Evolutionary conservation across 257 asterid genomes (phyloP), one percentile per base, ranked within the genome.

Genomic region (Fraxinus anomala): DNA sequence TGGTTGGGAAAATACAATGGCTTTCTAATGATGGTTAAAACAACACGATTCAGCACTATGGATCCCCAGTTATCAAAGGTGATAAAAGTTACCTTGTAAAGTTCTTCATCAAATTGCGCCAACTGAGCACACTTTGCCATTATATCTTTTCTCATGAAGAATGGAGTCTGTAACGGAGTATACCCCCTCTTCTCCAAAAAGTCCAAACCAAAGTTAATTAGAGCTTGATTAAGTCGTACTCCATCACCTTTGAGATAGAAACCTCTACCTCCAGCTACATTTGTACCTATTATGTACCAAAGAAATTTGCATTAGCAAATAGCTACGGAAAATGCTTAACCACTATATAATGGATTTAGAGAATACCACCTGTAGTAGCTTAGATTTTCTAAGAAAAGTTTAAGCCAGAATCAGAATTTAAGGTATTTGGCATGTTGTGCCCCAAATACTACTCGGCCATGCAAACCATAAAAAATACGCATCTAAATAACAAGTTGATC

Each of bases 91-190:
- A 91, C 99, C 97, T 91, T 91, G 87, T 95, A 95, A 78, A 93
- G 99, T 76, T 95, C 99, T 77, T 95, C 99, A 69, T 95, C 98
- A 74, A 95, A 95, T 73, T 95, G 99, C 30, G 97, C 89, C 83
- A 95, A 78, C 77, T 95, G 99, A 73, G 99, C 98, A 87, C 99
- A 93, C 78, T 90, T 95, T 24, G 88, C 96, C 99, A 95, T 93
- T 33, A 91, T 88, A 70, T 90, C 98, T 87, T 93, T 92, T 83
- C 92, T 88, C 97, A 95, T 93, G 87, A 95, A 93, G 85, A 89
- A 91, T 12, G 98, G 99, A 70, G 97, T 89, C 72, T 93, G 97
- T 82, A 95, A 73, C 5, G 87, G 84, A 28, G 87, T 82, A 78
- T 80, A 93, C 70, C 88, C 91, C 78, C 90, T 83, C 85, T 89